Percentiles rank a stretch among this genome's conserved stretches.
Conservation (phyloP, 805 yeast genomes). For the Metschnikowia noctiluminum region DNA sequence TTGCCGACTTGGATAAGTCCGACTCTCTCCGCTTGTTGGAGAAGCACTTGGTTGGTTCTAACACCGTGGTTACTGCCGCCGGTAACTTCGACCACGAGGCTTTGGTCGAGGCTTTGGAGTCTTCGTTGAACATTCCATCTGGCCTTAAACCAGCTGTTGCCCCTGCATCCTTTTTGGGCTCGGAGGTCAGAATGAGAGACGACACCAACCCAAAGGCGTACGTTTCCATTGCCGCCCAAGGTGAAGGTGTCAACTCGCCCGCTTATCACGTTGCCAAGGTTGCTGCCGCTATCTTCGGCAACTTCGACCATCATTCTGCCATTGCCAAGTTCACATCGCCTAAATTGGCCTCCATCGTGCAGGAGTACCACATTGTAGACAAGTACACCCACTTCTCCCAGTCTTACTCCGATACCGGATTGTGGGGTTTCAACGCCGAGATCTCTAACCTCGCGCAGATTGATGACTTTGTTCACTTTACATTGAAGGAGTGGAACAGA, state of each 20-base stretch:
- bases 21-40: conserved; percentile 58
- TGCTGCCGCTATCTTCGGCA: conserved; percentile 58
- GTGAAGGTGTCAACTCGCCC: conserved; percentile 62
- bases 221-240: conserved; percentile 70
- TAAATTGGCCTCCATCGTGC: conserved; percentile 65
- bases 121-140: conserved; percentile 44
- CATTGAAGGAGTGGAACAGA: conserved; percentile 86
- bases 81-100: conserved; percentile 72
- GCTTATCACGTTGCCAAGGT: conserved; percentile 70
- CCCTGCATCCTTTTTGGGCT: conserved; percentile 72
- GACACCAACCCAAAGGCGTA: conserved; percentile 81
- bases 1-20: conserved; percentile 51
- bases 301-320: conserved; percentile 52
- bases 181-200: conserved; percentile 85
- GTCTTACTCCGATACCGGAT: conserved; percentile 73
- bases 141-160: conserved; percentile 49
- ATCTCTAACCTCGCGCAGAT: conserved; percentile 55
- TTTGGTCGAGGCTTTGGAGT: conserved; percentile 63
- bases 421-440: conserved; percentile 78
- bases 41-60: conserved; percentile 57
- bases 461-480: conserved; percentile 78
- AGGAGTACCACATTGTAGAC: conserved; percentile 71
- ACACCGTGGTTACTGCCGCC: conserved; percentile 64
- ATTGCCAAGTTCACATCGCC: conserved; percentile 55
- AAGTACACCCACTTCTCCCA: conserved; percentile 67